Percentiles rank a stretch among this genome's conserved stretches.
Evolutionary conservation across 106 monocot species (phyloP).

Genomic region (Dioscorea zingiberensis): DNA sequence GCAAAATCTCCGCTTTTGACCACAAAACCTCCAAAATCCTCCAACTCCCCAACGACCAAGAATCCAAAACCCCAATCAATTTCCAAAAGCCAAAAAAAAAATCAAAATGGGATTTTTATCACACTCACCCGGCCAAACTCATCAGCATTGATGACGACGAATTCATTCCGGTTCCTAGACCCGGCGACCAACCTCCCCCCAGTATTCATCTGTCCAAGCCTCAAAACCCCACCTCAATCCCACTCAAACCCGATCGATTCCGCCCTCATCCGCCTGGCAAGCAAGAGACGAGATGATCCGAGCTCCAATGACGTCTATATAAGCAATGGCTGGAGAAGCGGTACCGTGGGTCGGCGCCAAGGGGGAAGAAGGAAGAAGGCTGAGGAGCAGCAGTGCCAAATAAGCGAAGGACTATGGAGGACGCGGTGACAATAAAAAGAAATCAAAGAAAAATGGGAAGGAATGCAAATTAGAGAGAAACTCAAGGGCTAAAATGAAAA

Average conservation of each 20-base stretch:
- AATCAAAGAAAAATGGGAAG: not conserved
- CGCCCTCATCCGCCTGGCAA: not conserved
- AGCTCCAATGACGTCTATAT: not conserved
- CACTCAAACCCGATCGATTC: not conserved
- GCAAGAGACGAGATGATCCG: not conserved
- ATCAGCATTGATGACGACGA: constrained; percentile 70
- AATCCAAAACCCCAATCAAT: not conserved
- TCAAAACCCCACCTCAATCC: not conserved
- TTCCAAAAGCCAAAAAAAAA: not conserved
- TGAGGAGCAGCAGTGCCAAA: not conserved
- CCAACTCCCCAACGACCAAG: not conserved
- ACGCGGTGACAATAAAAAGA: not conserved
- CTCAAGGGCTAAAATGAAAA: not conserved
- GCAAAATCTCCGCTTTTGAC: not conserved
- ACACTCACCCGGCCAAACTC: constrained; percentile 36
- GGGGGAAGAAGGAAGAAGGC: not conserved
- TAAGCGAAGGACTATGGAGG: not conserved
- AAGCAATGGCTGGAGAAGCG: not conserved
- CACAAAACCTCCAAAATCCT: not conserved
- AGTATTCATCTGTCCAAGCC: constrained; percentile 26
- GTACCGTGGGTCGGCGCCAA: not conserved
- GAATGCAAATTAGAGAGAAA: not conserved
- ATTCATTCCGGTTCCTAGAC: constrained; percentile 52
- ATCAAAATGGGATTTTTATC: not conserved
- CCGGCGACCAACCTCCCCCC: constrained; percentile 57